These are phyloP conservation scores for Arachis monticola DNA, from an alignment of 331 rosid species.

Conservation along the genomic window DNA sequence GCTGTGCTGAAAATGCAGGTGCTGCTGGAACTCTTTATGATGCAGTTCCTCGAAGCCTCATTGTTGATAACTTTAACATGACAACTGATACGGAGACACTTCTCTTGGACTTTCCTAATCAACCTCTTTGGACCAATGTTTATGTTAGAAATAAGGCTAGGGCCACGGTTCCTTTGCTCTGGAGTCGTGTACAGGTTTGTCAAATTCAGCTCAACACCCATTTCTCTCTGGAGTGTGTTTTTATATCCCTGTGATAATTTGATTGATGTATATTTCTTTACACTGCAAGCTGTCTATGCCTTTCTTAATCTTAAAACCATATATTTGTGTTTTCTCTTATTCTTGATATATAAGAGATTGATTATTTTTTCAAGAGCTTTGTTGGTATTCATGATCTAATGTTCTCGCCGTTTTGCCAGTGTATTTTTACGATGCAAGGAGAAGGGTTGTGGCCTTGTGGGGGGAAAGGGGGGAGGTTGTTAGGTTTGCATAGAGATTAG, in stretches of 20 bases:
- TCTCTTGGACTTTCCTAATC: conserved; percentile 91
- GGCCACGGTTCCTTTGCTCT: conserved; percentile 90
- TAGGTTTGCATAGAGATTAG: neutral
- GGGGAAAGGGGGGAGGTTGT: neutral
- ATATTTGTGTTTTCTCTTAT: neutral
- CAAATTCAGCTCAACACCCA: conserved; percentile 7
- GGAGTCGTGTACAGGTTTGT: conserved; percentile 98
- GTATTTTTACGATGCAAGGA: neutral
- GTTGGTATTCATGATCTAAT: neutral
- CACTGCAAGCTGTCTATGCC: neutral
- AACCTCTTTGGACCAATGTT: conserved; percentile 96
- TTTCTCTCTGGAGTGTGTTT: neutral
- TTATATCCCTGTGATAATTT: neutral
- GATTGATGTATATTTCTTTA: conserved; percentile 22
- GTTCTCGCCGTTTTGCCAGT: neutral
- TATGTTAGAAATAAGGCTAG: conserved; percentile 85
- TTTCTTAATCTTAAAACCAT: neutral
- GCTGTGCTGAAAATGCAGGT: conserved; percentile 93
- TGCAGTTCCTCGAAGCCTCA: conserved; percentile 91
- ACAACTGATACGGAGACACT: conserved; percentile 94
- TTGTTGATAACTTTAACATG: conserved; percentile 77
- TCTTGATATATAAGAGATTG: neutral
- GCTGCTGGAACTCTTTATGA: conserved; percentile 98
- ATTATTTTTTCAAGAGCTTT: neutral
- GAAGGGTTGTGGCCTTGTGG: no score